Base-by-base conservation (phyloP, 176 grass and related monocot species). In the Eragrostis nindensis region DNA sequence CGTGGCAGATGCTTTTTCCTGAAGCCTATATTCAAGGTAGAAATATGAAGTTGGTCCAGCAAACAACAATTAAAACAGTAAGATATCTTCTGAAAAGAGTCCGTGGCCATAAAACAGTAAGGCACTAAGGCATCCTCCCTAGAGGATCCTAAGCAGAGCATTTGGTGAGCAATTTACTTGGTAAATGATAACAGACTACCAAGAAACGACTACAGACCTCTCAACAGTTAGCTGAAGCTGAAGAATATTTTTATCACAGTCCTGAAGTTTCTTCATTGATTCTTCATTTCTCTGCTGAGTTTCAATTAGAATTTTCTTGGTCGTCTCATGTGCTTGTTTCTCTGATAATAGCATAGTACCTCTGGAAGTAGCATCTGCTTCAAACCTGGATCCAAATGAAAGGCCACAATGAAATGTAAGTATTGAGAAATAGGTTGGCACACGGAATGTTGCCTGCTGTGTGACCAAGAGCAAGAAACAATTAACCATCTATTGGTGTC, bases 361-460 rank as follows among this genome's bases (percentile, higher is more conserved):
- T 84, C 42, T 88, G 69, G 86, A 25, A 74, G 68, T 88, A 84
- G 50, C 75, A 43, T 88, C 86, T 83, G 80, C 84, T 78, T 90
- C 74, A 86, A 72, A 75, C 73, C 88, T 90, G 68, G 68, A 74
- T 54, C 25, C 44, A 82, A 82, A 78, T 50, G 55, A 62, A 38
- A 84, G 36, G 14, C 60, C 18, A 73, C 75, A 74, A 21, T 68
- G 22, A 36, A 83, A 79, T 52, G 43, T 68, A 11, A 66, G 59
- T 24, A 78, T 50, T 48, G 24, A 74, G 24, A 68, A 78, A 84
- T 22, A 83, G 73, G 19, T 49, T 79, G 69, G 49, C 22, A 40
- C 49, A 68, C 14, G n/a, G 32, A 36, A 36, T 4, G 32, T 36
- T 36, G 32, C 32, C 32, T 36, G 4, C 32, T 36, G 32, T 36